phyloP scores from a whole-genome alignment of 2,329 filamentous ascomycete species.

The Monascus ruber region DNA sequence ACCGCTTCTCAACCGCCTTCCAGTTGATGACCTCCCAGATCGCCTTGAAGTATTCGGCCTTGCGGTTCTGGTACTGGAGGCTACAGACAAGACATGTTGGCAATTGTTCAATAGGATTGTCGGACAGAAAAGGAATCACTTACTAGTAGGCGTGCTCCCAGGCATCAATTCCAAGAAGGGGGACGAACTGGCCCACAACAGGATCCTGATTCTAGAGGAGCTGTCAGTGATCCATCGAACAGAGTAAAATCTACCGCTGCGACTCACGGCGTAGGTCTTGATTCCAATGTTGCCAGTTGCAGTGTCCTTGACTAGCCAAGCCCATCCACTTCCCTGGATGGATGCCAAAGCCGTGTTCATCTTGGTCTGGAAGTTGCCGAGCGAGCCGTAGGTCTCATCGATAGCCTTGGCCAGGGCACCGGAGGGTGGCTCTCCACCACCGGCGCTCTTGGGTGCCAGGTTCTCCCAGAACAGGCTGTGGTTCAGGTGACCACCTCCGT shows the following conservation, averaged over 20 bases:
- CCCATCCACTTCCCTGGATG: slow-evolving; percentile 56
- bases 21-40: slow-evolving; percentile 96
- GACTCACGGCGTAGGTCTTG: slow-evolving; percentile 51
- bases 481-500: slow-evolving; percentile 53
- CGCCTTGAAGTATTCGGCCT: slow-evolving; percentile 87
- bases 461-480: slow-evolving; percentile 59
- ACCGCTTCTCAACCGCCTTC: slow-evolving; percentile 75
- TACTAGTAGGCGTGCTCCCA: slow-evolving; percentile 94
- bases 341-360: slow-evolving; percentile 54
- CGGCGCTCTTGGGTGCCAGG: slow-evolving; percentile 49
- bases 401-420: slow-evolving; percentile 48
- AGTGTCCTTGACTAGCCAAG: slow-evolving; percentile 51
- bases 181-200: slow-evolving; percentile 69
- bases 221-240: background rate
- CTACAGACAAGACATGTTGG: slow-evolving; percentile 18
- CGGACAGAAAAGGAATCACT: slow-evolving; percentile 16
- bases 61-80: slow-evolving; percentile 92
- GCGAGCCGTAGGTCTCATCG: slow-evolving; percentile 46
- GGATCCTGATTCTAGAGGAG: slow-evolving; percentile 64
- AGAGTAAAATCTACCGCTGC: background rate
- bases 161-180: slow-evolving; percentile 79
- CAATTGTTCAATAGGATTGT: background rate
- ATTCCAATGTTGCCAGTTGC: slow-evolving; percentile 47
- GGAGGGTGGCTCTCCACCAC: slow-evolving; percentile 51
- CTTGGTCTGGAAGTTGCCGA: slow-evolving; percentile 50